Base-by-base conservation (phyloP, 2,329 filamentous ascomycete species). In the Laburnicola sp. region DNA sequence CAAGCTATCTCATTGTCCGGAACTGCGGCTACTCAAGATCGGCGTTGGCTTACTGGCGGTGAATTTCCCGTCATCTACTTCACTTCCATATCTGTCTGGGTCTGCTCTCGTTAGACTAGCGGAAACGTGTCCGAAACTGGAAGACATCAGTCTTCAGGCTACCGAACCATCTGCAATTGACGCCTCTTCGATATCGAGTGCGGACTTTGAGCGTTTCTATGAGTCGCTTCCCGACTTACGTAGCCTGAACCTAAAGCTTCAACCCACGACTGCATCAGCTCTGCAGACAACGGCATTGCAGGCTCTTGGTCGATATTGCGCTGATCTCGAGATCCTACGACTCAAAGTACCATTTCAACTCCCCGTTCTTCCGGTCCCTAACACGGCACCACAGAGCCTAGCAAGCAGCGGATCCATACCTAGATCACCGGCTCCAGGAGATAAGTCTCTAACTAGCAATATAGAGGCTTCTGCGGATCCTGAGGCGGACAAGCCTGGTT, bases 161-260 rank as follows among this genome's bases (percentile, higher is more conserved):
- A 55, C 59, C 1, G 63, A 65, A 30, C 62, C 67, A 3, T 63
- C 62, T 28, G 59, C 62, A 2, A 65, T 72, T 11, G 60, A 72
- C 40, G 68, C 62, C 4, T 65, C 66, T 3, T 42, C 36, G 4
- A 65, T 71, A 2, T 63, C 62, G 8, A 58, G 51, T 16, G 31
- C 45, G 6, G 56, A 70, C 3, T 70, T 71, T 38, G 63, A 67
- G 21, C 39, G 36, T 2, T 70, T 71, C 34, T 70, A 66, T 49
- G 47, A 50, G 42, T 45, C 44, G 4, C 26, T 66, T 10, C 63
- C 66, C n/a, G 31, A 53, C 7, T 56, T 72, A 1, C 46, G 49
- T 11, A 57, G 51, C 16, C 45, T 72, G 11, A 60, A 45, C 32
- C 35, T 72, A 21, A 68, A 70, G 42, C 32, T 70, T 7, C 59